Evolutionary conservation across 805 yeast genomes (phyloP).

Genomic region (Metschnikowia anglica): DNA sequence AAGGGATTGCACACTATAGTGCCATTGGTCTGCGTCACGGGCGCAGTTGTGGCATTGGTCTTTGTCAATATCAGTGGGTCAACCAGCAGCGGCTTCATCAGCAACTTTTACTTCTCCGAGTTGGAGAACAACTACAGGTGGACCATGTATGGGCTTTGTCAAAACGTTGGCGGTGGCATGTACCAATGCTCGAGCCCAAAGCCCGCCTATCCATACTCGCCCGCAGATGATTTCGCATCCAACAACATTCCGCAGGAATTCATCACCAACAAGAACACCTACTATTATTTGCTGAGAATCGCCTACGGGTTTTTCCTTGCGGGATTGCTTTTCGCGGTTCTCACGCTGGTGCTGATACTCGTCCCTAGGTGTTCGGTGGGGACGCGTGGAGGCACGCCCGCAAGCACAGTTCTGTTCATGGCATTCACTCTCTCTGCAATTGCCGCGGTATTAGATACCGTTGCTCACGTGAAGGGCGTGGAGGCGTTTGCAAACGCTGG

Average conservation of each 20-base stretch:
- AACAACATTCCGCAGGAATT: constrained; percentile 51
- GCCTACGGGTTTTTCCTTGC: constrained; percentile 37
- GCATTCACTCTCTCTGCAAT: constrained; percentile 45
- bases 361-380: constrained; percentile 11
- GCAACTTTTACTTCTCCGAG: constrained; percentile 29
- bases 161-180: constrained; percentile 19
- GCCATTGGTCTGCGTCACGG: constrained; percentile 27
- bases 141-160: constrained; percentile 31
- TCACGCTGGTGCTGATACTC: constrained; percentile 46
- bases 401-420: constrained; percentile 11
- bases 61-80: constrained; percentile 32
- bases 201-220: constrained; percentile 36
- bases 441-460: constrained; percentile 52
- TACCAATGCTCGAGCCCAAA: constrained; percentile 20
- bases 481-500: constrained; percentile 46
- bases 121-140: constrained; percentile 27
- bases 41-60: constrained; percentile 24
- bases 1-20: constrained; percentile 25
- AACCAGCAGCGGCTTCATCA: constrained; percentile 20
- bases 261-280: constrained; percentile 46
- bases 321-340: constrained; percentile 59
- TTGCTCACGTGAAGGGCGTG: constrained; percentile 55
- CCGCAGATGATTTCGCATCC: constrained; percentile 27
- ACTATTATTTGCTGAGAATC: constrained; percentile 62
- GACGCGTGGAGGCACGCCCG: constrained; percentile 12